Evolutionary conservation across 345 rosid species (phyloP).

Genomic region (Rubroshorea leprosula): DNA sequence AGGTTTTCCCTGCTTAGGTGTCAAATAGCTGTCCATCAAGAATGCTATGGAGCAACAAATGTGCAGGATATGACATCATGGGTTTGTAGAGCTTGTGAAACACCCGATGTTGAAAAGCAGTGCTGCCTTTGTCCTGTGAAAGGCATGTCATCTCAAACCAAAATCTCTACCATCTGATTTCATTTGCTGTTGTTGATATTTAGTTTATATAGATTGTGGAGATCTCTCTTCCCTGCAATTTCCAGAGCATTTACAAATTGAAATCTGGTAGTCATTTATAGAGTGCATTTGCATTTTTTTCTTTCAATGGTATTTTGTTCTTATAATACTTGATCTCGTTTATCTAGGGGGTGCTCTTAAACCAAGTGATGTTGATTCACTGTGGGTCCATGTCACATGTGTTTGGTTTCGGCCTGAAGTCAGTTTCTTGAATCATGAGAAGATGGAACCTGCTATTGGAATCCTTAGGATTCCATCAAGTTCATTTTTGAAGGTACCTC

Average conservation of each 20-base stretch:
- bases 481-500: slow-evolving; percentile 72
- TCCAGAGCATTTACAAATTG: neutral
- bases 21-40: slow-evolving; percentile 97
- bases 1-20: slow-evolving; percentile 43
- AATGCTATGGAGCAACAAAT: slow-evolving; percentile 78
- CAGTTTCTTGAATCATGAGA: slow-evolving; percentile 69
- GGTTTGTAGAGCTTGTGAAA: slow-evolving; percentile 98
- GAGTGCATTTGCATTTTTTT: neutral
- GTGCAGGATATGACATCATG: slow-evolving; percentile 80
- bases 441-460: slow-evolving; percentile 97
- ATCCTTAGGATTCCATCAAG: slow-evolving; percentile 64
- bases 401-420: slow-evolving; percentile 98
- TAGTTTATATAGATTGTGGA: neutral
- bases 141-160: slow-evolving; percentile 39
- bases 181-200: neutral
- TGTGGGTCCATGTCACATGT: slow-evolving; percentile 94
- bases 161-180: neutral
- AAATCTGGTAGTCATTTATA: neutral
- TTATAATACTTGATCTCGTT: slow-evolving; percentile 17
- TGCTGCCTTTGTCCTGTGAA: slow-evolving; percentile 97
- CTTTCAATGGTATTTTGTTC: neutral
- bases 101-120: slow-evolving; percentile 63
- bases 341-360: slow-evolving; percentile 90
- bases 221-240: neutral
- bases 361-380: slow-evolving; percentile 62